Evolutionary conservation across 176 grass and related monocot genomes (phyloP).

Genomic region (Musa schizocarpa): DNA sequence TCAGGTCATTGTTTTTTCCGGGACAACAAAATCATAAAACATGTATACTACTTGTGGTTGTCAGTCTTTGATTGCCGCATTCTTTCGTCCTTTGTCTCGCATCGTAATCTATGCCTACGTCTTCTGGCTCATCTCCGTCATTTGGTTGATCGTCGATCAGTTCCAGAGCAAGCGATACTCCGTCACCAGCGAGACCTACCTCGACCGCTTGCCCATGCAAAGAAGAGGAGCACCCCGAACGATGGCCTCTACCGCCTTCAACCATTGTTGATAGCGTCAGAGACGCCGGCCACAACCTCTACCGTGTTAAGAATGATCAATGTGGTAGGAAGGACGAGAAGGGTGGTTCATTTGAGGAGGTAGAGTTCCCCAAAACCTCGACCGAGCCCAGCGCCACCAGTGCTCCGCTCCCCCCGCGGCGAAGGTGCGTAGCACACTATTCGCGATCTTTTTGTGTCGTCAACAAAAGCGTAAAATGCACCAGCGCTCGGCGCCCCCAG

Average conservation of each 20-base stretch:
- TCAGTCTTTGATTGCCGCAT: too few species aligned
- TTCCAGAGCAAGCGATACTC: too few species aligned
- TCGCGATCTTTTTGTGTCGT: too few species aligned
- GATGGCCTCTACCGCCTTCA: conserved; percentile 73
- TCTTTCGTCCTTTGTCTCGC: too few species aligned
- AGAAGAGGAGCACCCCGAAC: conserved; percentile 87
- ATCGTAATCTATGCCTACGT: too few species aligned
- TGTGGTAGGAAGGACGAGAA: conserved; percentile 57
- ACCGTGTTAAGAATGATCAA: conserved; percentile 98
- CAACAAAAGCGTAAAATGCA: conserved; percentile 8
- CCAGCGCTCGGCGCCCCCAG: conserved; percentile 30
- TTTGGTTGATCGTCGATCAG: too few species aligned
- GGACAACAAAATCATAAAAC: too few species aligned
- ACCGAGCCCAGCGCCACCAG: not conserved
- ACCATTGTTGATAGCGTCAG: conserved; percentile 74
- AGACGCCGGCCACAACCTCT: conserved; percentile 70
- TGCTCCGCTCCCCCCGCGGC: conserved; percentile 55
- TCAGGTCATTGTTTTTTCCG: too few species aligned
- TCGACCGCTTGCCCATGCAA: conserved; percentile 56
- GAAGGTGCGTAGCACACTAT: conserved; percentile 52
- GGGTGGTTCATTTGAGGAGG: conserved; percentile 87
- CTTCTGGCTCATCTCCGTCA: too few species aligned
- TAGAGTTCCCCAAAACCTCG: conserved; percentile 59
- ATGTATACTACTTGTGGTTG: too few species aligned
- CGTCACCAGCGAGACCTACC: too few species aligned